phyloP scores from a whole-genome alignment of 805 yeast genomes.

The Ogataea degrootiae region DNA sequence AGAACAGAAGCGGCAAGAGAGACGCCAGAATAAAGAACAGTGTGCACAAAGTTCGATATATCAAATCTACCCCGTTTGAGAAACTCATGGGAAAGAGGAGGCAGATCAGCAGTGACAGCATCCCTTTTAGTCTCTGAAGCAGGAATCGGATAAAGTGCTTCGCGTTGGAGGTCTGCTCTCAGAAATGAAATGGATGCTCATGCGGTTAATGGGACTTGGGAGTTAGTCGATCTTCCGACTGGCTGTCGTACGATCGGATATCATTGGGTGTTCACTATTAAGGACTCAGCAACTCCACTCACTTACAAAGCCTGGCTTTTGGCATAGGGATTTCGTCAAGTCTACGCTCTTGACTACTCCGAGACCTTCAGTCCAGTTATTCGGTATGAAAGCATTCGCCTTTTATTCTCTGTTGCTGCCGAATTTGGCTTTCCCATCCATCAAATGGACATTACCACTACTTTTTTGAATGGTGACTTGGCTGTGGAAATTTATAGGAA shows the following conservation, averaged over 20 bases:
- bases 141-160: no score
- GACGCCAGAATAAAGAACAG: no score
- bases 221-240: background rate
- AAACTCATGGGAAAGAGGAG: no score
- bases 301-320: conserved; percentile 4
- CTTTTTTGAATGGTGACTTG: conserved; percentile 9
- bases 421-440: conserved; percentile 4
- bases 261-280: background rate
- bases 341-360: conserved; percentile 2
- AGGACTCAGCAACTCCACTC: background rate
- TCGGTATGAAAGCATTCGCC: conserved; percentile 5
- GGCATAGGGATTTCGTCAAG: conserved; percentile 6
- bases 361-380: conserved; percentile 5
- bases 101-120: no score
- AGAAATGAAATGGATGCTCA: background rate
- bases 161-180: background rate
- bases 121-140: no score
- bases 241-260: background rate
- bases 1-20: no score
- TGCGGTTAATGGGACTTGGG: background rate
- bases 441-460: conserved; percentile 15
- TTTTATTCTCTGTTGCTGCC: background rate
- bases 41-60: no score
- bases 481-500: conserved; percentile 6
- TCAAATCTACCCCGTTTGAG: no score